Conservation (phyloP, 2,329 filamentous ascomycete species). For the Clathrospora elynae region DNA sequence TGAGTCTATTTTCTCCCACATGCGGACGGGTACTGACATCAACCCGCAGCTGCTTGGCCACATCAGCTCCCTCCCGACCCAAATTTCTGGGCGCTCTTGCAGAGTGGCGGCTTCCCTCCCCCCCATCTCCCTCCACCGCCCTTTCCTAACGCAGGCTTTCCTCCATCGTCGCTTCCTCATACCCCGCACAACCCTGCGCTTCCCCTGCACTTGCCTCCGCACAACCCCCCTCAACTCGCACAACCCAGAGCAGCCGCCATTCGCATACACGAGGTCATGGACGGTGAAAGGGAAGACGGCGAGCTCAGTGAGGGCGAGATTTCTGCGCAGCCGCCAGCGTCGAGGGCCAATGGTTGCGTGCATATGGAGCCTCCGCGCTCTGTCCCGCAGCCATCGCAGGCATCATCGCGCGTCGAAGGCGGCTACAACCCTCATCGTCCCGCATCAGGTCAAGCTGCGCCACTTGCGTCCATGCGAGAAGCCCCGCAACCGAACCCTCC, state of each 20-base stretch:
- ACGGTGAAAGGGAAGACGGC: conserved; percentile 69
- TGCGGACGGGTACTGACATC: conserved; percentile 4
- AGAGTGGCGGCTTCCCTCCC: conserved; percentile 30
- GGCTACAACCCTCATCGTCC: conserved; percentile 27
- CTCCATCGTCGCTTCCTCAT: conserved; percentile 32
- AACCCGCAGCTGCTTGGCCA: conserved; percentile 26
- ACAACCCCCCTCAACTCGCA: conserved; percentile 10
- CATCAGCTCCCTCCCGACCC: conserved; percentile 35
- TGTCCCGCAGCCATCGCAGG: conserved; percentile 17
- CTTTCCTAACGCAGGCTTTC: conserved; percentile 17
- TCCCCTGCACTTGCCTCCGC: conserved; percentile 22
- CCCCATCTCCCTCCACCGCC: conserved; percentile 30
- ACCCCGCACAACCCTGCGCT: conserved; percentile 24
- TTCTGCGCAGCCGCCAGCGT: conserved; percentile 17
- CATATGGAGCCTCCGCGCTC: conserved; percentile 31
- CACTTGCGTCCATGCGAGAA: conserved; percentile 6
- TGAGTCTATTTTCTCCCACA: background rate
- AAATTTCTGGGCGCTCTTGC: conserved; percentile 41
- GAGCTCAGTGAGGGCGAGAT: conserved; percentile 69
- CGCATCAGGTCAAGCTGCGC: conserved; percentile 19
- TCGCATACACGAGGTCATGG: conserved; percentile 38
- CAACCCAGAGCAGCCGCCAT: conserved; percentile 15
- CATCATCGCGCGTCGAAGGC: conserved; percentile 13
- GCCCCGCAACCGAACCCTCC: conserved; percentile 4
- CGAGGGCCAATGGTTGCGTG: conserved; percentile 10